These are phyloP conservation scores for Eucalyptus regnans DNA, from an alignment of 345 rosid genomes.

Conservation along the genomic window DNA sequence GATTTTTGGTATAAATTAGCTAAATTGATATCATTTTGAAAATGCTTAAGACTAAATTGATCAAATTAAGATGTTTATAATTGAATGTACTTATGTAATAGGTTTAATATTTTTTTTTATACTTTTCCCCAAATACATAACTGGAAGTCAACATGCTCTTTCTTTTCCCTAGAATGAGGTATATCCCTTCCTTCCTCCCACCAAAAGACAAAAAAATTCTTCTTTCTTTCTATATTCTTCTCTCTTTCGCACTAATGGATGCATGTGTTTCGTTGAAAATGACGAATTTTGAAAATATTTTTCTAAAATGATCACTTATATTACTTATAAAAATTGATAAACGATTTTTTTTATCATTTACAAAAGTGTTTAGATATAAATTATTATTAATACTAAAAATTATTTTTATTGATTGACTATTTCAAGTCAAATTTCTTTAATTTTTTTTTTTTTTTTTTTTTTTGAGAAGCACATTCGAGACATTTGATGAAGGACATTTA, in stretches of 20 bases:
- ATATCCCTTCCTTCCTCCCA: not conserved
- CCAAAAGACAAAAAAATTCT: not conserved
- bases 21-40: fast-evolving
- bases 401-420: not conserved
- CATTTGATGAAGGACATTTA: not conserved
- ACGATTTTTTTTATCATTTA: too few relatives aligned
- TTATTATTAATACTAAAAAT: not conserved
- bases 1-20: too few relatives aligned
- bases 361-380: too few relatives aligned
- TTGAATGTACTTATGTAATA: too few relatives aligned
- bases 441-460: too few relatives aligned
- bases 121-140: not conserved
- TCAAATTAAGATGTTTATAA: too few relatives aligned
- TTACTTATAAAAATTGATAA: too few relatives aligned
- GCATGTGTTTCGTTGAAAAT: not conserved
- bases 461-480: not conserved
- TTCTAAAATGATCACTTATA: too few relatives aligned
- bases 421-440: not conserved
- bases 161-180: not conserved
- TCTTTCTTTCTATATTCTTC: not conserved
- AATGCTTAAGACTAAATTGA: too few relatives aligned
- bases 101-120: too few relatives aligned
- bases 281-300: not conserved
- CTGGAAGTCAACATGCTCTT: not conserved
- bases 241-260: not conserved